Percentiles rank a stretch among this genome's conserved stretches.
Evolutionary conservation across 2,329 filamentous ascomycete species (phyloP).

Genomic region (Meredithiella fracta): DNA sequence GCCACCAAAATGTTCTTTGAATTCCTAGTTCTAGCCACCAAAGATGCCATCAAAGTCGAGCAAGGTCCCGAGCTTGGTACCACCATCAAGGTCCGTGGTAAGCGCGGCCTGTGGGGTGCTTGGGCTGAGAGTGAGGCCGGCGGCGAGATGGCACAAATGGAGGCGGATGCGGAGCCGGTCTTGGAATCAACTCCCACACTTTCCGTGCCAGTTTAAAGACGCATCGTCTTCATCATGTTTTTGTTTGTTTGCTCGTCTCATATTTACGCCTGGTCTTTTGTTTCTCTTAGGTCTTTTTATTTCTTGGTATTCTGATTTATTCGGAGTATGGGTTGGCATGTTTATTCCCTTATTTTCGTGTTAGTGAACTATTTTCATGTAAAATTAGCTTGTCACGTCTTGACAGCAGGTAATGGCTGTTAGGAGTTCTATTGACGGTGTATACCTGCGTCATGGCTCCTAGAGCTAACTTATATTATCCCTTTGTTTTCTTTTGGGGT

Average conservation of each 20-base stretch:
- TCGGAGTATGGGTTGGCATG: neutral
- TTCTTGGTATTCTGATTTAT: neutral
- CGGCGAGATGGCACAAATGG: slow-evolving; percentile 40
- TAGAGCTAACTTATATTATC: neutral
- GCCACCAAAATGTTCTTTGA: slow-evolving; percentile 99
- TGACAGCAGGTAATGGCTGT: neutral
- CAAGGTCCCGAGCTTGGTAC: slow-evolving; percentile 64
- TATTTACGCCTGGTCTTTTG: neutral
- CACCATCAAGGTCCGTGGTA: slow-evolving; percentile 68
- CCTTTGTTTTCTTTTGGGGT: neutral
- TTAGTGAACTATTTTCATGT: neutral
- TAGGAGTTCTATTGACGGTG: neutral
- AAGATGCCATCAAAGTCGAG: slow-evolving; percentile 94
- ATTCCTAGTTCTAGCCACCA: slow-evolving; percentile 84
- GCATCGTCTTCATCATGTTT: neutral
- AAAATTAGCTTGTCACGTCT: neutral
- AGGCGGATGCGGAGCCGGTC: slow-evolving; percentile 21
- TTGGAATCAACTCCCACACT: slow-evolving; percentile 8
- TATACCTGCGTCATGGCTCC: no score
- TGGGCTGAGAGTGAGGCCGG: slow-evolving; percentile 73
- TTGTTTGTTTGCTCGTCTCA: neutral
- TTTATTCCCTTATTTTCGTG: neutral
- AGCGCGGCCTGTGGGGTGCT: slow-evolving; percentile 88
- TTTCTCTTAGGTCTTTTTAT: slow-evolving; percentile 5
- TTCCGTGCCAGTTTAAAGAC: slow-evolving; percentile 14